Base-by-base conservation (phyloP, 2,329 filamentous ascomycete species). In the Colletotrichum cereale region DNA sequence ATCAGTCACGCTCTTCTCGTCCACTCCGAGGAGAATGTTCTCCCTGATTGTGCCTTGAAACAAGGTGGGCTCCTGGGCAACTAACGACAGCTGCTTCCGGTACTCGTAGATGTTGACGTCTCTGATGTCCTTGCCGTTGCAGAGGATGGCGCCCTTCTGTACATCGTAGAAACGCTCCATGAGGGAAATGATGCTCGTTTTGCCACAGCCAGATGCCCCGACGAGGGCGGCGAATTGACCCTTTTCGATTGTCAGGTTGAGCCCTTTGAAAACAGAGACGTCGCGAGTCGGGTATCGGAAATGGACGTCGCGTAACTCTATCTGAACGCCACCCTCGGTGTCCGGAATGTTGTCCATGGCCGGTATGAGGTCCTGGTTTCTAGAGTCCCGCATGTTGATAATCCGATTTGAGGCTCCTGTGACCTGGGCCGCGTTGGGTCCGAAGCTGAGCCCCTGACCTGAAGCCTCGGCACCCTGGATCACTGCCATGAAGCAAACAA, bases 1-100 rank as follows among this genome's bases (percentile, higher is more conserved):
- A 2, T 89, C 86, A 0, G 84, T 82, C 0, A 91, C 83, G 0
- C 84, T 80, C 0, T 84, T 82, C 0, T 88, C 85, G 38, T 86
- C 82, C 26, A 93, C 87, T 24, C 91, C 92, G 0, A 93, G 84
- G 1, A 91, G 79, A 63, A 94, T 88, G 75, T 94, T 94, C 72
- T 95, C 92, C 24, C 88, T 86, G 26, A 94, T 58, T 66, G 78
- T 81, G 74, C 90, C 90, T 78, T 91, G 89, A 76, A 93, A 94
- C 0, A 95, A 85, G 0, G 90, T 91, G 11, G 93, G 87, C 78
- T 95, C 92, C 79, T 95, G 93, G 4, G 91, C 89, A 0, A 95
- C 93, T 0, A 95, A 86, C 1, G 91, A 91, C 16, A 95, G 84
- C 44, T 88, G 82, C 67, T 86, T 85, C 50, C 93, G 88, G 78